phyloP scores from a whole-genome alignment of 192 early-diverging fungal genomes.

The Coemansia sp. region DNA sequence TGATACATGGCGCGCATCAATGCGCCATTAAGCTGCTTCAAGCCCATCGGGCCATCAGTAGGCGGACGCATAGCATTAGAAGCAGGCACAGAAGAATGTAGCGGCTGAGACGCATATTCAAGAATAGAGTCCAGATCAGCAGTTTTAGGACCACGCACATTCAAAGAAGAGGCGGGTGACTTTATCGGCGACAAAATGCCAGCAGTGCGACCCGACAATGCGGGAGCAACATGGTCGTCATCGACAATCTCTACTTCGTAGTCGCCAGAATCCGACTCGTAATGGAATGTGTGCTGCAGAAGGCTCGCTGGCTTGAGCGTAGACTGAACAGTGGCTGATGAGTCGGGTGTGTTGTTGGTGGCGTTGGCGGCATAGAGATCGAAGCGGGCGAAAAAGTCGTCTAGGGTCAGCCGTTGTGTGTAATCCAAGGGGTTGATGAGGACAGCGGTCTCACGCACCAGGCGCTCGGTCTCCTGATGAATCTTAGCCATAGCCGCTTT shows the following conservation, averaged over 20 bases:
- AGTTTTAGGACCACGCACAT: background rate
- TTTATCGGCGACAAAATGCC: background rate
- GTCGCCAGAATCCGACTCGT: slow-evolving; percentile 31
- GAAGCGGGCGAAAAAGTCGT: slow-evolving; percentile 33
- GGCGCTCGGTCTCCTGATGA: slow-evolving; percentile 47
- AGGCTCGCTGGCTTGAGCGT: background rate
- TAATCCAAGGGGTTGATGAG: slow-evolving; percentile 41
- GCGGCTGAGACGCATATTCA: slow-evolving; percentile 36
- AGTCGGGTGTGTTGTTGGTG: background rate
- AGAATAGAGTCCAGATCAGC: slow-evolving; percentile 33
- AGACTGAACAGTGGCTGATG: background rate
- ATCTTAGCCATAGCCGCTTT: slow-evolving; percentile 39
- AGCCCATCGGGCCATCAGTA: slow-evolving; percentile 29
- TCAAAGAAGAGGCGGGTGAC: background rate
- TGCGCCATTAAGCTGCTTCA: slow-evolving; percentile 35
- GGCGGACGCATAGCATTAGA: slow-evolving; percentile 10
- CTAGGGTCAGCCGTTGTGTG: slow-evolving; percentile 23
- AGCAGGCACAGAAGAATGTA: slow-evolving; percentile 12
- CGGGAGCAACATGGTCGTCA: background rate
- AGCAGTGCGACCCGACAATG: background rate
- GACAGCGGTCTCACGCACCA: slow-evolving; percentile 50
- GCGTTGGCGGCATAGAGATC: slow-evolving; percentile 12
- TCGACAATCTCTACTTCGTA: slow-evolving; percentile 41
- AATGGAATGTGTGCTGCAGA: slow-evolving; percentile 10
- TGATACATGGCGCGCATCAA: slow-evolving; percentile 36